phyloP scores from a whole-genome alignment of 495 filamentous ascomycete species.

The Trichoderma virens region DNA sequence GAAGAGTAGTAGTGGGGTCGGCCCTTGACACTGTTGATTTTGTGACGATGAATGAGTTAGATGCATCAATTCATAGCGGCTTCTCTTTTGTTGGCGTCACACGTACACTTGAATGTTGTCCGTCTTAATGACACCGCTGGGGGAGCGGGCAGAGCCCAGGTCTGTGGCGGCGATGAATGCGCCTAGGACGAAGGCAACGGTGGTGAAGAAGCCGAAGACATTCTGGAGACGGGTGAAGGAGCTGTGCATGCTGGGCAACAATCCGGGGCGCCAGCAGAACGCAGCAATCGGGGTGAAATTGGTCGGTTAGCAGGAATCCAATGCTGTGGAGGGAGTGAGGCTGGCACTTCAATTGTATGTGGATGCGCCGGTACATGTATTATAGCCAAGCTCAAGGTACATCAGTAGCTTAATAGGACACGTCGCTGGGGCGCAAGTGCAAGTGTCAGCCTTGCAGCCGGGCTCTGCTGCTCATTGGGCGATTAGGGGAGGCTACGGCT shows the following conservation, averaged over 20 bases:
- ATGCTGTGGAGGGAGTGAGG: not conserved
- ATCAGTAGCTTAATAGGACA: not conserved
- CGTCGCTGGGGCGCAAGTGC: not conserved
- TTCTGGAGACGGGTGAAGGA: slow-evolving; percentile 75
- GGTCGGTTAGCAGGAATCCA: not conserved
- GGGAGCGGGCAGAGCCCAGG: slow-evolving; percentile 60
- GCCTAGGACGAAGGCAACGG: slow-evolving; percentile 76
- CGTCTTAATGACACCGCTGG: slow-evolving; percentile 55
- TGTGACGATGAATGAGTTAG: too few relatives aligned
- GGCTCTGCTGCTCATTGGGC: not conserved
- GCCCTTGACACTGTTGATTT: slow-evolving; percentile 61
- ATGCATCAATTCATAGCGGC: too few relatives aligned
- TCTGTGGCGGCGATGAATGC: slow-evolving; percentile 71
- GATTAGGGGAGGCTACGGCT: not conserved
- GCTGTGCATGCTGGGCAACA: slow-evolving; percentile 67
- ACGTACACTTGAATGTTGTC: slow-evolving; percentile 83
- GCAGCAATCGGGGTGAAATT: not conserved
- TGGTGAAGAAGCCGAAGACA: slow-evolving; percentile 97
- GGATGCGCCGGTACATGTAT: not conserved
- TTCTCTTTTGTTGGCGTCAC: not conserved
- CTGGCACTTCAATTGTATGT: not conserved
- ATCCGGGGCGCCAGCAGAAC: not conserved
- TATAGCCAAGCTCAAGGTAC: not conserved
- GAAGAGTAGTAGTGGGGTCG: slow-evolving; percentile 88
- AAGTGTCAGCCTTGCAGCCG: slow-evolving; percentile 1